These are phyloP conservation scores for Chaetoceros tenuissimus DNA, from an alignment of 108 stramenopile species.

Conservation along the genomic window DNA sequence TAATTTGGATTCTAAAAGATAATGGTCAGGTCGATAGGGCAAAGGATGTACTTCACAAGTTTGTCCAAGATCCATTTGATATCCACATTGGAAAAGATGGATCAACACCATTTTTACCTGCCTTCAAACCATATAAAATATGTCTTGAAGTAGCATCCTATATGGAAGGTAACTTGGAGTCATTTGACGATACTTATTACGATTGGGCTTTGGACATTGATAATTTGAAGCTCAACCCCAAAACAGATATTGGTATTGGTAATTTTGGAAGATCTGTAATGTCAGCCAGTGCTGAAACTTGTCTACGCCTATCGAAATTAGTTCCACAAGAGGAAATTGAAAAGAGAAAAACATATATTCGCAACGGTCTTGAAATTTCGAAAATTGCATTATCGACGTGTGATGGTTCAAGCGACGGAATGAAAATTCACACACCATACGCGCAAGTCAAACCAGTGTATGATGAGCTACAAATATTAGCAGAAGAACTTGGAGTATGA, in stretches of 20 bases:
- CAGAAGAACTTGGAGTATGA: too few species aligned
- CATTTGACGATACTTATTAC: conserved; percentile 31
- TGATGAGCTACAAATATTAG: conserved; percentile 1
- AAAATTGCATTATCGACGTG: neutral
- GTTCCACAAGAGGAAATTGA: conserved; percentile 2
- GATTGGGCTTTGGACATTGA: conserved; percentile 45
- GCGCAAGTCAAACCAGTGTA: conserved; percentile 1
- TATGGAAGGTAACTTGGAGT: conserved; percentile 5
- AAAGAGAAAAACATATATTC: conserved; percentile 4
- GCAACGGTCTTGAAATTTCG: conserved; percentile 15
- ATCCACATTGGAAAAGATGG: conserved; percentile 32
- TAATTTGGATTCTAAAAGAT: conserved; percentile 41
- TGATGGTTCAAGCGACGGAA: neutral
- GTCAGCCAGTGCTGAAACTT: conserved; percentile 30
- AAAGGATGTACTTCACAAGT: conserved; percentile 22
- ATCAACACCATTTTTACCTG: conserved; percentile 31
- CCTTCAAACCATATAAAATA: conserved; percentile 38
- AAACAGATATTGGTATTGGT: conserved; percentile 7
- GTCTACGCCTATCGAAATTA: conserved; percentile 13
- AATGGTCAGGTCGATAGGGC: conserved; percentile 34
- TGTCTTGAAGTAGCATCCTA: conserved; percentile 30
- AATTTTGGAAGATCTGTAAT: conserved; percentile 18
- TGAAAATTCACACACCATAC: neutral
- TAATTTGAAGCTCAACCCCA: conserved; percentile 2
- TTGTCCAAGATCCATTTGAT: conserved; percentile 33